These are phyloP conservation scores for Sporisorium exsertum DNA, from an alignment of 1,284 basidiomycete genomes.

Conservation along the genomic window DNA sequence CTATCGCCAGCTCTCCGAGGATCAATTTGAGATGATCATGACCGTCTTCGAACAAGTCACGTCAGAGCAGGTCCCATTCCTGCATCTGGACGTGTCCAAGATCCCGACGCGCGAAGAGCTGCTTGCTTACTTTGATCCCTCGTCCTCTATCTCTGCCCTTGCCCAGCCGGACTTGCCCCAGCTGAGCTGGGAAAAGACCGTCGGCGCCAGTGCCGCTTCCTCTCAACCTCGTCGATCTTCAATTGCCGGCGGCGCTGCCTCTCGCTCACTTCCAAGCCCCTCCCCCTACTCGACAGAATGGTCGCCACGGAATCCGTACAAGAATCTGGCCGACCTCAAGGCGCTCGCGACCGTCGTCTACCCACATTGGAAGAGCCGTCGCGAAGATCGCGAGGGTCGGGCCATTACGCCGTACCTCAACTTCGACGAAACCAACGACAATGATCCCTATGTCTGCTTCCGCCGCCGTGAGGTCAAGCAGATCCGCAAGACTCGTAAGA, in stretches of 20 bases:
- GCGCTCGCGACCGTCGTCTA: constrained; percentile 57
- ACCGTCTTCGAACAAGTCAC: constrained; percentile 91
- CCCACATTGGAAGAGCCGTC: constrained; percentile 65
- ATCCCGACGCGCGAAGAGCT: constrained; percentile 60
- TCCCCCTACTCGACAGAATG: constrained; percentile 31
- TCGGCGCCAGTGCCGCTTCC: constrained; percentile 19
- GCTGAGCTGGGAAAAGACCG: constrained; percentile 49
- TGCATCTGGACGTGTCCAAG: constrained; percentile 76
- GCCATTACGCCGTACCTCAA: constrained; percentile 61
- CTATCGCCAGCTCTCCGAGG: constrained; percentile 74
- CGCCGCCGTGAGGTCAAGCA: constrained; percentile 93
- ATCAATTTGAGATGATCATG: constrained; percentile 95
- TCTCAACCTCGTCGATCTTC: constrained; percentile 25
- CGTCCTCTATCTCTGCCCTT: constrained; percentile 46
- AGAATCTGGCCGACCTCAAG: constrained; percentile 63
- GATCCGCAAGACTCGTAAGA: constrained; percentile 86
- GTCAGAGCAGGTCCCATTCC: constrained; percentile 86
- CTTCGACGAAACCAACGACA: constrained; percentile 89
- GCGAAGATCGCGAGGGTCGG: constrained; percentile 63
- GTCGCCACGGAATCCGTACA: constrained; percentile 62
- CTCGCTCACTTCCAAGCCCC: not conserved
- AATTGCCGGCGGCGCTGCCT: constrained; percentile 11
- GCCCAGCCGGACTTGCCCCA: constrained; percentile 62
- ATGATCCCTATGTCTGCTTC: constrained; percentile 98
- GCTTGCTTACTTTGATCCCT: constrained; percentile 57